These are phyloP conservation scores for Mortierella sp. DNA, from an alignment of 371 early-diverging fungal genomes.

Conservation along the genomic window DNA sequence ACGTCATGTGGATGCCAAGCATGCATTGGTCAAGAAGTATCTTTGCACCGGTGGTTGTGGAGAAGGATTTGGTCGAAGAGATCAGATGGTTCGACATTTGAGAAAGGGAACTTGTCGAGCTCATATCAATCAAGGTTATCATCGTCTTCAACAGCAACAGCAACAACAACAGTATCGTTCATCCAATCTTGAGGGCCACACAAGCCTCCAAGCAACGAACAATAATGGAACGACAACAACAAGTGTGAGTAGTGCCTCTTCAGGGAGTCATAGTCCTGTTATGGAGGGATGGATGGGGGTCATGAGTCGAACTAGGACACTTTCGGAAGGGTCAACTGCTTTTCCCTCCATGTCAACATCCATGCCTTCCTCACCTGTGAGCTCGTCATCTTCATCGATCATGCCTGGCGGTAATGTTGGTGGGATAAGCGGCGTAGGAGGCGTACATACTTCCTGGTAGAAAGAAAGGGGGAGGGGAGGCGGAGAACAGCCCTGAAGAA, in stretches of 20 bases:
- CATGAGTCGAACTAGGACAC: not conserved
- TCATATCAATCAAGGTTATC: not conserved
- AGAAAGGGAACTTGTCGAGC: constrained; percentile 28
- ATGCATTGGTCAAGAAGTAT: constrained; percentile 51
- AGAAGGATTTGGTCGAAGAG: constrained; percentile 47
- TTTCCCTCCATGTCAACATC: too few species aligned
- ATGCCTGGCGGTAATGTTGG: too few species aligned
- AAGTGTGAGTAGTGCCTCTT: too few species aligned
- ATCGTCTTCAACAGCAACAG: not conserved
- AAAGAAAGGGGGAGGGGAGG: too few species aligned
- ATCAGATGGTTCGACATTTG: constrained; percentile 49
- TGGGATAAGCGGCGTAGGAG: too few species aligned
- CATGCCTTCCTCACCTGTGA: not conserved
- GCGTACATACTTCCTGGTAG: too few species aligned
- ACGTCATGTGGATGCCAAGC: constrained; percentile 53
- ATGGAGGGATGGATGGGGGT: not conserved
- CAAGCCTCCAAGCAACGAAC: too few species aligned
- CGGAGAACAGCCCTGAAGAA: too few species aligned
- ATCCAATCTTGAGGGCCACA: too few species aligned
- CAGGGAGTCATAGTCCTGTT: too few species aligned
- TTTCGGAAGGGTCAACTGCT: not conserved
- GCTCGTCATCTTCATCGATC: not conserved
- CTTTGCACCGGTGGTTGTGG: constrained; percentile 49
- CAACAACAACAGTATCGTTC: not conserved
- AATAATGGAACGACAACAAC: too few species aligned